Conservation (phyloP, 495 filamentous ascomycete species). For the Letharia columbiana region DNA sequence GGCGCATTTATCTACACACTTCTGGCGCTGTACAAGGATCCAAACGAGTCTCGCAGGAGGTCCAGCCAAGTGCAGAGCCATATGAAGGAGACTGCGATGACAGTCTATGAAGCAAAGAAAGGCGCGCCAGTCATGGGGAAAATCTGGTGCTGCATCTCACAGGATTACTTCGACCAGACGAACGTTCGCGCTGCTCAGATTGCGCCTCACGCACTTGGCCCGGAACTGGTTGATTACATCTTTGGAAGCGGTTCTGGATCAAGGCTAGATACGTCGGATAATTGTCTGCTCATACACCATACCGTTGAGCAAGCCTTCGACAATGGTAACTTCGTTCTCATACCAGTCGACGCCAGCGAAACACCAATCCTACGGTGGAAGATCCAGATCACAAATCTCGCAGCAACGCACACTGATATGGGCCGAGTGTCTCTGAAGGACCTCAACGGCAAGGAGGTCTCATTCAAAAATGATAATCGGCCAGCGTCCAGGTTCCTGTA, state of each 20-base stretch:
- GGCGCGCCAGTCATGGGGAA: neutral
- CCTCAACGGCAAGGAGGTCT: neutral
- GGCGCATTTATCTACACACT: neutral
- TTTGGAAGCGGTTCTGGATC: neutral
- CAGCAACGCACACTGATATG: neutral
- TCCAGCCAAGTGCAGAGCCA: neutral
- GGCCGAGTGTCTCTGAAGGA: neutral
- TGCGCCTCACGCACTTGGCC: neutral
- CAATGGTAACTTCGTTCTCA: neutral
- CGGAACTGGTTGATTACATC: neutral
- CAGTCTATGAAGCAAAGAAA: too few species aligned
- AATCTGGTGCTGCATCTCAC: neutral
- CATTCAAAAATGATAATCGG: neutral
- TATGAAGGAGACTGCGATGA: too few species aligned
- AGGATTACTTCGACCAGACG: neutral
- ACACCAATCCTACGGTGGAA: neutral
- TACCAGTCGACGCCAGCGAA: neutral
- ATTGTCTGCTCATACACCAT: neutral
- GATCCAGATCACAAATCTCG: neutral
- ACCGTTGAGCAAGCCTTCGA: neutral
- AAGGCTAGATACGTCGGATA: neutral
- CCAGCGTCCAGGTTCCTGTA: neutral
- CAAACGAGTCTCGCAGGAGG: neutral
- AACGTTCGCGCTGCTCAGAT: neutral
- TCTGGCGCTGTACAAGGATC: neutral